These are phyloP conservation scores for Neonectria ditissima DNA, from an alignment of 2,329 filamentous ascomycete species.

Conservation along the genomic window DNA sequence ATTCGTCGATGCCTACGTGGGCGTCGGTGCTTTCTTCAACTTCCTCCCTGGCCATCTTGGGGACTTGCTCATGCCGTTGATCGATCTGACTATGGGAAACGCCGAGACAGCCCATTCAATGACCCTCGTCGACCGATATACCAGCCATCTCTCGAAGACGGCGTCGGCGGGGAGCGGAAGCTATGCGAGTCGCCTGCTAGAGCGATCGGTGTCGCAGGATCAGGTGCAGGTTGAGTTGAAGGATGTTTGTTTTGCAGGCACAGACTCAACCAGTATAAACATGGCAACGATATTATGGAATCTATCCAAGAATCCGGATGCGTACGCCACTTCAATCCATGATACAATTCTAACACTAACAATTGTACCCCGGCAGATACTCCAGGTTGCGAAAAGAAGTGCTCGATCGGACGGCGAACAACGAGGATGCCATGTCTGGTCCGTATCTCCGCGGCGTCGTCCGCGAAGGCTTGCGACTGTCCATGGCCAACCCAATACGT, in stretches of 20 bases:
- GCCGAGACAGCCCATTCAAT: not conserved
- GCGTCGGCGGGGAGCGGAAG: constrained; percentile 5
- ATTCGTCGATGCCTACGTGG: constrained; percentile 67
- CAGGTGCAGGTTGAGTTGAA: constrained; percentile 63
- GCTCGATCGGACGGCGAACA: not conserved
- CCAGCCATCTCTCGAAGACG: constrained; percentile 31
- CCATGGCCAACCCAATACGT: constrained; percentile 63
- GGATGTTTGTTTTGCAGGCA: constrained; percentile 66
- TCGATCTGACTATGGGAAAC: not conserved
- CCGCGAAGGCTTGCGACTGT: constrained; percentile 62
- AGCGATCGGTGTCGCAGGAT: not conserved
- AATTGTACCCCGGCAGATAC: not conserved
- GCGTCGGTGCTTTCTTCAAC: constrained; percentile 50
- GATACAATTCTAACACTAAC: not conserved
- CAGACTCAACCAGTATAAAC: constrained; percentile 65
- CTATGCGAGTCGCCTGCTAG: constrained; percentile 5
- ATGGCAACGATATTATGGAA: constrained; percentile 60
- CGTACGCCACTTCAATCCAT: constrained; percentile 42
- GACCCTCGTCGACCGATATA: constrained; percentile 10
- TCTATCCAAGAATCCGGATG: constrained; percentile 55
- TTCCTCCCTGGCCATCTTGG: constrained; percentile 7
- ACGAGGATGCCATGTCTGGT: constrained; percentile 51
- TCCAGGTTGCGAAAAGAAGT: constrained; percentile 12
- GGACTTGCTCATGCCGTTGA: constrained; percentile 8
- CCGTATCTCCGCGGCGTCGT: constrained; percentile 58